A percentile compares a stretch with the other conserved stretches of the same genome.
Conservation (phyloP, 495 filamentous ascomycete species). For the Pyrenula aspistea region DNA sequence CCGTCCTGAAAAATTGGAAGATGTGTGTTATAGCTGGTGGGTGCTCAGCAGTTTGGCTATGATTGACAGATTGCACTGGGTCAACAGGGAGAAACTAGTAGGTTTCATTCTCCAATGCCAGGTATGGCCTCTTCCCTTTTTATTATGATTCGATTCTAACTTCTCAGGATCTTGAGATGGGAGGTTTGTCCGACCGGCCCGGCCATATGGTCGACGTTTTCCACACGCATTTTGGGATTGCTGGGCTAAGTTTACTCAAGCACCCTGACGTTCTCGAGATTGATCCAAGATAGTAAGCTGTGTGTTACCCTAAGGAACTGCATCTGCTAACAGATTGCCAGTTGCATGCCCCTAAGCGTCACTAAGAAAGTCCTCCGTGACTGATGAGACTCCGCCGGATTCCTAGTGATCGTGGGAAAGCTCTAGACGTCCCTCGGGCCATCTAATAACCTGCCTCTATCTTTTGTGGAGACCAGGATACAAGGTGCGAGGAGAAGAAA, state of each 20-base stretch:
- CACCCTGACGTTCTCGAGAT: constrained; percentile 67
- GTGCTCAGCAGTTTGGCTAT: constrained; percentile 80
- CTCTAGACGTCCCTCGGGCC: constrained; percentile 28
- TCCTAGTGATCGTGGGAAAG: neutral
- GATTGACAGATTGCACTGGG: constrained; percentile 83
- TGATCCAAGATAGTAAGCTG: constrained; percentile 73
- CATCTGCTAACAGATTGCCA: constrained; percentile 13
- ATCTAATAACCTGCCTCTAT: constrained; percentile 59
- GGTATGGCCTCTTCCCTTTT: constrained; percentile 24
- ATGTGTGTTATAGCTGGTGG: constrained; percentile 99
- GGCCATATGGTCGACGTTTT: constrained; percentile 96
- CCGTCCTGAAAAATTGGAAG: constrained; percentile 87
- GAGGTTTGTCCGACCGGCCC: constrained; percentile 82
- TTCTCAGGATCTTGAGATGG: constrained; percentile 60
- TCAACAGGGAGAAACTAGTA: constrained; percentile 65
- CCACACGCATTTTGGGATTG: constrained; percentile 81
- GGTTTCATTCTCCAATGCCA: constrained; percentile 75
- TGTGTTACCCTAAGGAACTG: neutral
- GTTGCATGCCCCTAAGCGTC: constrained; percentile 65
- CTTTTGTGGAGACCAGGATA: constrained; percentile 50
- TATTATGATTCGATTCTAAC: constrained; percentile 8
- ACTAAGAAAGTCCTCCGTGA: constrained; percentile 39
- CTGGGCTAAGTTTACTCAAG: constrained; percentile 73
- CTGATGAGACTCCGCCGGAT: constrained; percentile 5
- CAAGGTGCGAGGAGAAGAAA: constrained; percentile 59